Percentiles rank a stretch among this genome's conserved stretches.
These are phyloP conservation scores for Fusarium sp. DNA, from an alignment of 2,329 filamentous ascomycete species.

Conservation along the genomic window DNA sequence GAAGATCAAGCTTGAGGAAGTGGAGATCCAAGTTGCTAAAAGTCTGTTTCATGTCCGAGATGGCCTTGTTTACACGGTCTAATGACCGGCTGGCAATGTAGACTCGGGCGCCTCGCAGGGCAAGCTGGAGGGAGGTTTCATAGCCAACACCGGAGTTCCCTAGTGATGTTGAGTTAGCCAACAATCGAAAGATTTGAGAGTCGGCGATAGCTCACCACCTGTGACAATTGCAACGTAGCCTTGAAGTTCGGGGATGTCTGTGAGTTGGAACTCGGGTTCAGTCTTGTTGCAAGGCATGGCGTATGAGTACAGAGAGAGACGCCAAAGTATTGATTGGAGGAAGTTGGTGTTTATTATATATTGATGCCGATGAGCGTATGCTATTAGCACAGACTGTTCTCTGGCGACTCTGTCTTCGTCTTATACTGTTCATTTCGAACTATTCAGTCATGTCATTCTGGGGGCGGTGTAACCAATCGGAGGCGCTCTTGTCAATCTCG, in stretches of 20 bases:
- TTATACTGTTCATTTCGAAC: slow-evolving; percentile 2
- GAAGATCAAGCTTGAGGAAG: slow-evolving; percentile 38
- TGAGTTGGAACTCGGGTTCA: slow-evolving; percentile 26
- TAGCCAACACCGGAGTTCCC: slow-evolving; percentile 40
- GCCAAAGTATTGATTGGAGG: neutral
- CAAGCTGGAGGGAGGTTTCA: slow-evolving; percentile 37
- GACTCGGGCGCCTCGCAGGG: slow-evolving; percentile 29
- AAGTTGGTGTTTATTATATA: fast-evolving
- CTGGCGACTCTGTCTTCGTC: slow-evolving; percentile 4
- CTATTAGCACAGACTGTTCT: neutral
- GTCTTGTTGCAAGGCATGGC: slow-evolving; percentile 18
- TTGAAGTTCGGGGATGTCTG: slow-evolving; percentile 32
- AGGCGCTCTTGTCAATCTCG: neutral
- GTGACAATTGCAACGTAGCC: slow-evolving; percentile 40
- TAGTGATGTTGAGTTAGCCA: fast-evolving
- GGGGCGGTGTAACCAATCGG: slow-evolving; percentile 10
- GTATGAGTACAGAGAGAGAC: fast-evolving
- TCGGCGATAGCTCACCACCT: slow-evolving; percentile 18
- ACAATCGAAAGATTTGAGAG: fast-evolving
- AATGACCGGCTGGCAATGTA: slow-evolving; percentile 40
- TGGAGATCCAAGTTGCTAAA: slow-evolving; percentile 28
- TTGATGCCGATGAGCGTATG: neutral
- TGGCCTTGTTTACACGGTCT: slow-evolving; percentile 34
- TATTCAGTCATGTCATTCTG: neutral
- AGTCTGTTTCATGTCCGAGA: slow-evolving; percentile 26